Evolutionary conservation across 176 grass and related monocot species (phyloP), one percentile per base, ranked within the genome.

Genomic region (Oryza glumipatula): DNA sequence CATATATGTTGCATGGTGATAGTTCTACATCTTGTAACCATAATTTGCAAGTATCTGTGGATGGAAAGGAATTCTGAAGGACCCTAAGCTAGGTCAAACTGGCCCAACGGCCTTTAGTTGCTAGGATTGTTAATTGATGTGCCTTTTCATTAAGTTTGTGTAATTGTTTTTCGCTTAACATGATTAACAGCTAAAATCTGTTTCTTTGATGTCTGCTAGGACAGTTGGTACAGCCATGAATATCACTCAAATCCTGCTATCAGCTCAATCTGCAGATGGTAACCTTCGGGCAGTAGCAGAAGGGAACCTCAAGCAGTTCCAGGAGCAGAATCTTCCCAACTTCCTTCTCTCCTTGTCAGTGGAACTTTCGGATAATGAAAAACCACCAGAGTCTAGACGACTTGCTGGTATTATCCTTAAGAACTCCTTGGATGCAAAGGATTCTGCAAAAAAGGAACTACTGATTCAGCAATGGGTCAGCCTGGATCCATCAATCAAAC

Each of bases 341-440:
- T 97, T 94, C 82, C 86, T 97, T 19, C 92, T 94, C 1, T 91
- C 95, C 30, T 88, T 97, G 61, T 94, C 95, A 14, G 26, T 72
- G 78, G 95, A 97, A 63, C 87, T 97, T 49, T 88, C 95, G 1
- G 84, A 87, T 66, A 88, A 97, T 72, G 86, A 89, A 41, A 94
- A 83, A 49, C 92, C 84, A 81, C 90, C 90, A 5, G 90, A 94
- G 64, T 93, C 92, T 61, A 89, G 95, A 88, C 90, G 89, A 58
- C 91, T 91, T 89, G 94, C 90, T 77, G 94, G 92, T 43, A 90
- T 94, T 85, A 89, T 91, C 26, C 86, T 97, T n/a, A 97, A 97
- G 80, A 94, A 94, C 87, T 94, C 88, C 2, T 90, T 97, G 77
- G 94, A 91, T 32, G 90, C 94, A 41, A 94, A 97, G 84, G 88